Base-by-base conservation (phyloP, 2,329 filamentous ascomycete species). In the Nemania abortiva region DNA sequence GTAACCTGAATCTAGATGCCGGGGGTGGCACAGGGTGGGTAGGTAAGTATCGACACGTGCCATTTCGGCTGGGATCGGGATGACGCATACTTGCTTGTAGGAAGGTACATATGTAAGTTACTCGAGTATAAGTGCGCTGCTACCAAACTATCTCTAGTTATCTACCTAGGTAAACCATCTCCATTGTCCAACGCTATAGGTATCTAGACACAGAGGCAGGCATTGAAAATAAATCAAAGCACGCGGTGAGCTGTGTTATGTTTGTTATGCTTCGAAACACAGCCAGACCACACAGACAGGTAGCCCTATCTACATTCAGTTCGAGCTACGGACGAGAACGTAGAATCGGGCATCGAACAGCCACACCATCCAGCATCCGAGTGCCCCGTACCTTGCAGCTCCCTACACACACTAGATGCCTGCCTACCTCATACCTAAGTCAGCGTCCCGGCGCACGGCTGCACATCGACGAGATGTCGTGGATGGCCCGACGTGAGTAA, bases 1-100 rank as follows among this genome's bases (percentile, higher is more conserved):
- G 55, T 49, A 69, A 68, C 54, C 49, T n/a, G 27, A 60, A 54
- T 63, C 49, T n/a, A 20, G 60, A 58, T 66, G 39, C 45, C 50
- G 62, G 69, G 52, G 53, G 60, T 65, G 52, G 60, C 64, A 64
- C 52, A 55, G 56, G 49, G 58, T 60, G 34, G 58, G 54, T 67
- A 67, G 39, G 47, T 58, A 57, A 58, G 45, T 42, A 49, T 61
- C 53, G 57, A 53, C 66, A 69, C 66, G 63, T 69, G 66, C 66
- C 63, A 54, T 62, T 53, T 63, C 57, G 62, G 34, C 50, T 31
- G 54, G 54, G 27, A 31, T 24, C 24, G 22, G 37, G 27, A 55
- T 69, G 63, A 62, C 53, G 39, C 39, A 42, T 42, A 18, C 39
- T 11, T 42, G 13, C 15, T 5, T 42, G 24, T 27, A 27, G 24